Evolutionary conservation across 2,329 filamentous ascomycete species (phyloP).

Genomic region (Aspergillus jensenii): DNA sequence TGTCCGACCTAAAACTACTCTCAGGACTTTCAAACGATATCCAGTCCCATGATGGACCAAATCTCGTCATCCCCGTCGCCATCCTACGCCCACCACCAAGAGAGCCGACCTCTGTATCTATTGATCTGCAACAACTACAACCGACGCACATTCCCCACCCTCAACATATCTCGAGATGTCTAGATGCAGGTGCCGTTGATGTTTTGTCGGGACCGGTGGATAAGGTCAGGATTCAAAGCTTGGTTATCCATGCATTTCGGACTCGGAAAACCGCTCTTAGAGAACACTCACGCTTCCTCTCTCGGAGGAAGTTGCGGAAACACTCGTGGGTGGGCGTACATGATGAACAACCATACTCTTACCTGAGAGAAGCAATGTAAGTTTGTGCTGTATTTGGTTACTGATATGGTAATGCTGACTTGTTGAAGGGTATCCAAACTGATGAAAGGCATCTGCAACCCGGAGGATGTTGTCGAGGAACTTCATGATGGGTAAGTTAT

Average conservation of each 20-base stretch:
- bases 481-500: slow-evolving; percentile 58
- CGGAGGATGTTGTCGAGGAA: slow-evolving; percentile 61
- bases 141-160: slow-evolving; percentile 46
- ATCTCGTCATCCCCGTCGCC: slow-evolving; percentile 52
- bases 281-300: slow-evolving; percentile 70
- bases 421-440: slow-evolving; percentile 68
- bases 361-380: slow-evolving; percentile 82
- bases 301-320: slow-evolving; percentile 73
- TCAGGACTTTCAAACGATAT: slow-evolving; percentile 51
- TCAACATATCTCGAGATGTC: slow-evolving; percentile 64
- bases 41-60: slow-evolving; percentile 50
- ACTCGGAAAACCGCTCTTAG: slow-evolving; percentile 73
- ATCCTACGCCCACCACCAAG: slow-evolving; percentile 37
- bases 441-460: slow-evolving; percentile 85
- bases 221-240: slow-evolving; percentile 68
- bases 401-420: neutral
- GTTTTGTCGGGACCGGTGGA: slow-evolving; percentile 79
- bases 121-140: slow-evolving; percentile 20
- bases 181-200: slow-evolving; percentile 84
- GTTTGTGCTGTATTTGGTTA: slow-evolving; percentile 11
- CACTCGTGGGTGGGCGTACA: slow-evolving; percentile 89
- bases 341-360: slow-evolving; percentile 82
- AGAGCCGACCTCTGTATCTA: slow-evolving; percentile 15
- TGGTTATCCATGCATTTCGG: slow-evolving; percentile 82
- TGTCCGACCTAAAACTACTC: slow-evolving; percentile 50